Base-by-base conservation (phyloP, 768 basidiomycete species). In the Mycena kentingensis region DNA sequence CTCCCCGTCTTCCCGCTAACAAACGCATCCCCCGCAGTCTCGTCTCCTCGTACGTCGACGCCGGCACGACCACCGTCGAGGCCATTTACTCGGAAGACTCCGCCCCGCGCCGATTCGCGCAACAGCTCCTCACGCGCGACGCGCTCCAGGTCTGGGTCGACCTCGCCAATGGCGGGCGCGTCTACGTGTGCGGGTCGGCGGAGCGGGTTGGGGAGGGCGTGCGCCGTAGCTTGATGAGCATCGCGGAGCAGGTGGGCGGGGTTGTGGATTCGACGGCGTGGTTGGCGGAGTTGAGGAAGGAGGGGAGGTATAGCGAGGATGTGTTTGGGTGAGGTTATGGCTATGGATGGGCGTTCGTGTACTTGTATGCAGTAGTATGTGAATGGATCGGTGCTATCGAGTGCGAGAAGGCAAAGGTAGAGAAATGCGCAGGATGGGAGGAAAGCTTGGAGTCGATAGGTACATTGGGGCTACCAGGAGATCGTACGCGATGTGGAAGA, bases 291-390 rank as follows among this genome's bases (percentile, higher is more conserved):
- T 46, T 46, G 44, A 13, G 29, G 27, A 46, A 46, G 44, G 44
- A 46, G 44, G 44, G 44, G 27, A 28, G 55, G 27, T 57, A 57
- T 15, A 57, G 55, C 35, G 55, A 57, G 41, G 55, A 57, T 15
- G 46, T 57, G 2, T 57, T 57, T 25, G 46, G 55, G 16, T 55
- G 43, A 55, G 31, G n/a, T n/a, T n/a, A n/a, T n/a, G n/a, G n/a
- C n/a, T n/a, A n/a, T n/a, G n/a, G n/a, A n/a, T n/a, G n/a, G n/a
- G n/a, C n/a, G n/a, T n/a, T n/a, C n/a, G n/a, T n/a, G n/a, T n/a
- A n/a, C n/a, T n/a, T n/a, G n/a, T n/a, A n/a, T n/a, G n/a, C n/a
- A n/a, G n/a, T n/a, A n/a, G n/a, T n/a, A n/a, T n/a, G n/a, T n/a
- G n/a, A n/a, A n/a, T n/a, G n/a, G n/a, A n/a, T n/a, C n/a, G n/a